Percentiles rank a stretch among this genome's conserved stretches.
phyloP scores from a whole-genome alignment of 805 yeast species.

The Starmerella potacharoeniae region DNA sequence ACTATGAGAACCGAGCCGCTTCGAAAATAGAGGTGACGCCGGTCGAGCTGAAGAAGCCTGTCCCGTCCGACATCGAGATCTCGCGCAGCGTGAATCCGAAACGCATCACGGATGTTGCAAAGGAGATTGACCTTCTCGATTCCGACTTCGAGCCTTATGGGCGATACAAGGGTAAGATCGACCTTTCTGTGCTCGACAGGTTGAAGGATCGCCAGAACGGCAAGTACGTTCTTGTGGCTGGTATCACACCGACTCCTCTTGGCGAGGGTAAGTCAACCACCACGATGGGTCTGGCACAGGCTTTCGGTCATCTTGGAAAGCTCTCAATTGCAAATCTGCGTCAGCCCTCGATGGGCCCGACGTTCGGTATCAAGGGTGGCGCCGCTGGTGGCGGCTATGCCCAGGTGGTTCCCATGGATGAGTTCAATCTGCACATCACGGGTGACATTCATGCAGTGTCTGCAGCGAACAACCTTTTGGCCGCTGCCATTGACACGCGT shows the following conservation, averaged over 20 bases:
- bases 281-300: constrained; percentile 90
- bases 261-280: constrained; percentile 98
- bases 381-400: constrained; percentile 99
- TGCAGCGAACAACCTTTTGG: constrained; percentile 84
- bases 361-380: constrained; percentile 98
- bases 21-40: constrained; percentile 46
- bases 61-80: constrained; percentile 83
- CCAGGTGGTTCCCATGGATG: constrained; percentile 98
- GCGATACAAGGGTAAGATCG: constrained; percentile 79
- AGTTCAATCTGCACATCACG: constrained; percentile 92
- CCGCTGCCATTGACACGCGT: constrained; percentile 95
- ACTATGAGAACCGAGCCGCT: constrained; percentile 36
- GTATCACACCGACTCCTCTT: constrained; percentile 95
- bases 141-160: constrained; percentile 85
- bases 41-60: constrained; percentile 48
- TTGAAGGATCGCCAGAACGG: constrained; percentile 58
- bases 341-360: constrained; percentile 98
- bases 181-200: constrained; percentile 57
- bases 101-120: constrained; percentile 62
- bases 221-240: constrained; percentile 82
- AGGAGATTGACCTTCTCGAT: constrained; percentile 66
- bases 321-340: constrained; percentile 88
- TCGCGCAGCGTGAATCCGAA: constrained; percentile 83
- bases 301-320: constrained; percentile 73
- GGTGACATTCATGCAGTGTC: constrained; percentile 97